These are phyloP conservation scores for Tetrahymena thermophila DNA, from an alignment of 73 alveolate genomes.

Conservation along the genomic window DNA sequence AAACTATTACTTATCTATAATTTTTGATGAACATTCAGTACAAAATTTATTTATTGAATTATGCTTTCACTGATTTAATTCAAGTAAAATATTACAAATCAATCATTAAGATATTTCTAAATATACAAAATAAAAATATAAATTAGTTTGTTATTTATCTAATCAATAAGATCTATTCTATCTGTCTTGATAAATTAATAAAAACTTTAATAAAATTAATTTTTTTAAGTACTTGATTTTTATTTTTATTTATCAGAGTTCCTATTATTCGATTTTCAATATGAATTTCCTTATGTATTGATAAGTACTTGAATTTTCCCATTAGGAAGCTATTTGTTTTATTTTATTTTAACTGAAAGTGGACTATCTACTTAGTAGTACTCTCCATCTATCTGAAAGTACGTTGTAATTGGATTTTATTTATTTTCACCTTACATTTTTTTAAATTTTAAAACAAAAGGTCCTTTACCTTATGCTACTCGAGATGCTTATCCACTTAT, in stretches of 20 bases:
- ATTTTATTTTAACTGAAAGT: background rate
- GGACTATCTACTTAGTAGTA: constrained; percentile 25
- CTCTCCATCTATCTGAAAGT: constrained; percentile 69
- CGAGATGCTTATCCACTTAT: constrained; percentile 48
- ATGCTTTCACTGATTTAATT: background rate
- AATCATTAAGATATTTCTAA: background rate
- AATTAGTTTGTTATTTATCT: background rate
- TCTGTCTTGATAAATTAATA: no score
- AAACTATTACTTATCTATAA: background rate
- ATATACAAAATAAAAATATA: no score
- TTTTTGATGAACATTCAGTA: background rate
- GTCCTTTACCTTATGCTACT: constrained; percentile 63
- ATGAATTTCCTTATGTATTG: background rate
- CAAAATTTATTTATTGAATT: background rate
- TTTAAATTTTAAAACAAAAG: constrained; percentile 48
- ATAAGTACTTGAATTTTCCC: constrained; percentile 28
- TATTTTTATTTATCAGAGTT: background rate
- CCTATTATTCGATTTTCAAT: background rate
- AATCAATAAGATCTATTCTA: no score
- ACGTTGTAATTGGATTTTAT: constrained; percentile 1
- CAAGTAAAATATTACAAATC: background rate
- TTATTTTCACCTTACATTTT: constrained; percentile 6
- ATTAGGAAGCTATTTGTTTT: constrained; percentile 15
- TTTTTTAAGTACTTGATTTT: no score
- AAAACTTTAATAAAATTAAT: no score